These are phyloP conservation scores for Astrephomene gubernaculifera DNA, from an alignment of 139 green algal species.

Conservation along the genomic window DNA sequence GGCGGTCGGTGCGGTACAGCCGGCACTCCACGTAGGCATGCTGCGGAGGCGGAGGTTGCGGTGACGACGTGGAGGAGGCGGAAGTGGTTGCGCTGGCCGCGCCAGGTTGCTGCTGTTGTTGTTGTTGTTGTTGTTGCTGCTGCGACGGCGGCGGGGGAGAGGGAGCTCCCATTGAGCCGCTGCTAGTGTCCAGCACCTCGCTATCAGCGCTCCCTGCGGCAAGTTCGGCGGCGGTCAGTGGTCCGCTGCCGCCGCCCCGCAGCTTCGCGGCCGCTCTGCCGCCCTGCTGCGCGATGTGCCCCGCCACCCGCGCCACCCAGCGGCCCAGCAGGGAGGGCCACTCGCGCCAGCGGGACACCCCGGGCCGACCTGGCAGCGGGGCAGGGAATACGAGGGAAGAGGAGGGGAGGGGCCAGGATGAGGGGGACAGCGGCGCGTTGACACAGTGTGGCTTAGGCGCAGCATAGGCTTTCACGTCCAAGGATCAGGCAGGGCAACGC, in stretches of 20 bases:
- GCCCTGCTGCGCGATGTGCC: background rate
- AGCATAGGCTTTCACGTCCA: too few relatives aligned
- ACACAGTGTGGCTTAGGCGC: too few relatives aligned
- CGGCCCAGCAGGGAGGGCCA: slow-evolving; percentile 20
- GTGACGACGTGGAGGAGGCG: too few relatives aligned
- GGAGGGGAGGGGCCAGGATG: too few relatives aligned
- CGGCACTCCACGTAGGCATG: slow-evolving; percentile 43
- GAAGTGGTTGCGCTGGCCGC: too few relatives aligned
- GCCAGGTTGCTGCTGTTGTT: too few relatives aligned
- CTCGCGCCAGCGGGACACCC: slow-evolving; percentile 1
- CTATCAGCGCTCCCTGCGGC: too few relatives aligned
- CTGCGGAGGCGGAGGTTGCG: background rate
- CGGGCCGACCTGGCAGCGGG: background rate
- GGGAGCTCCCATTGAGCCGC: too few relatives aligned
- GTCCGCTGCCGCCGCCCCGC: background rate
- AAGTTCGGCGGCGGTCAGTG: too few relatives aligned
- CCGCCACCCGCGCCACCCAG: slow-evolving; percentile 3
- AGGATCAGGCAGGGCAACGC: too few relatives aligned
- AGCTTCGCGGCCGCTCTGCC: background rate
- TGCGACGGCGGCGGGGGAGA: background rate
- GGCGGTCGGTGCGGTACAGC: slow-evolving; percentile 37
- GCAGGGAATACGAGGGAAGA: background rate
- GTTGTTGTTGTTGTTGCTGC: background rate
- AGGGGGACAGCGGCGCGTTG: too few relatives aligned
- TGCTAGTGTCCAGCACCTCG: too few relatives aligned